phyloP scores from a whole-genome alignment of 768 basidiomycete genomes.

The Serpula lacrymans region DNA sequence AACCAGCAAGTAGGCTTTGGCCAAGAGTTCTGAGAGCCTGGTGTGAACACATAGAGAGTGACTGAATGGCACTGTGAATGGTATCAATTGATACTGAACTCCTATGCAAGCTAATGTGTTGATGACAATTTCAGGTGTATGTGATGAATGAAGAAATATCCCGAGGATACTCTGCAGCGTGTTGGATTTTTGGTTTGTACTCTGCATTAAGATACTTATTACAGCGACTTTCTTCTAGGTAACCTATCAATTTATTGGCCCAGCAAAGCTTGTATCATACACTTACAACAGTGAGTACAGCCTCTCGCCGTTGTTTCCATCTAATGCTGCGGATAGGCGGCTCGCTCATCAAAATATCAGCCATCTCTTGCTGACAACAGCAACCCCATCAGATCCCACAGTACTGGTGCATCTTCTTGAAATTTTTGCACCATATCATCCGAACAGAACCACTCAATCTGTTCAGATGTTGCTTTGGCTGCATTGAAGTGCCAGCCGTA shows the following conservation, averaged over 20 bases:
- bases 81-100: constrained; percentile 13
- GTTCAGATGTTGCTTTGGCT: not conserved
- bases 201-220: constrained; percentile 26
- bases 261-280: too few species aligned
- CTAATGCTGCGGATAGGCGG: too few species aligned
- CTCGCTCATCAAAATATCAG: too few species aligned
- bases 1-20: constrained; percentile 14
- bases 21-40: constrained; percentile 10
- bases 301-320: too few species aligned
- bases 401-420: constrained; percentile 3
- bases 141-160: constrained; percentile 24
- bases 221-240: constrained; percentile 21
- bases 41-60: constrained; percentile 12
- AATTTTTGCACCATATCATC: constrained; percentile 10
- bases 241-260: too few species aligned
- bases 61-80: constrained; percentile 11
- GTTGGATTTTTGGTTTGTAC: constrained; percentile 21
- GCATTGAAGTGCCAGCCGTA: constrained; percentile 2
- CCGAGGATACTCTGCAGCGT: constrained; percentile 20
- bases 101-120: constrained; percentile 22
- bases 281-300: too few species aligned
- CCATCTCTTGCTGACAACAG: constrained; percentile 5
- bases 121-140: constrained; percentile 20
- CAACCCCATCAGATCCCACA: constrained; percentile 9
- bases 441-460: constrained; percentile 5